A percentile compares a stretch with the other conserved stretches of the same genome.
Conservation (phyloP, 495 filamentous ascomycete genomes). For the Penicillium turbatum region DNA sequence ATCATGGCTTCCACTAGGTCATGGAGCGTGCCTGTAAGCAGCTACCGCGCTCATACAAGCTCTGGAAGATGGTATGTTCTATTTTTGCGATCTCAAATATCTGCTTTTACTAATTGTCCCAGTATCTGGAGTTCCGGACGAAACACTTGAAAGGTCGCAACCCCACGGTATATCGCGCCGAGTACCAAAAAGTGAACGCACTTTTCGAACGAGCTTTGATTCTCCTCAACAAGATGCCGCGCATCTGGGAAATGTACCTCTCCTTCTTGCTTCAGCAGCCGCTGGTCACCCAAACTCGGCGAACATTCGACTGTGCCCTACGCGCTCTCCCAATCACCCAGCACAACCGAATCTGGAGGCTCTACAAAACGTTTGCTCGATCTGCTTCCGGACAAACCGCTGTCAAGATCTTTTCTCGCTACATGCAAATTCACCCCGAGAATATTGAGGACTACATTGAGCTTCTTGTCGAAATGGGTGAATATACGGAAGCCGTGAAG, state of each 20-base stretch:
- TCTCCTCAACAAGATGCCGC: slow-evolving; percentile 97
- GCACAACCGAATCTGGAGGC: slow-evolving; percentile 93
- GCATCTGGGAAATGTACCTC: slow-evolving; percentile 98
- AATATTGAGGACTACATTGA: slow-evolving; percentile 93
- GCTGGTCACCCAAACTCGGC: slow-evolving; percentile 81
- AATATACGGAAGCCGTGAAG: slow-evolving; percentile 89
- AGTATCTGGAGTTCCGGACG: slow-evolving; percentile 85
- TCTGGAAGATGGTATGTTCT: slow-evolving; percentile 86
- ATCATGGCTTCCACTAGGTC: slow-evolving; percentile 26
- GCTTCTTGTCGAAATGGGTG: slow-evolving; percentile 72
- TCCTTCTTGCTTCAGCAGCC: slow-evolving; percentile 87
- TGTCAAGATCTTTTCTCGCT: slow-evolving; percentile 88
- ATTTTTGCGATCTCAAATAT: background rate
- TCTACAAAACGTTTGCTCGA: slow-evolving; percentile 89
- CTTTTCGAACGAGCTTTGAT: slow-evolving; percentile 93
- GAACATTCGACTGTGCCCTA: slow-evolving; percentile 90
- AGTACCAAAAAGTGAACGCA: slow-evolving; percentile 91
- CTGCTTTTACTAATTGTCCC: slow-evolving; percentile 10
- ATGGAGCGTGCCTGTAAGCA: slow-evolving; percentile 88
- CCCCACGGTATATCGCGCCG: slow-evolving; percentile 70
- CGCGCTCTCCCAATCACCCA: slow-evolving; percentile 94
- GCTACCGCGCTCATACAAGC: slow-evolving; percentile 91
- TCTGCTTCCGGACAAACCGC: slow-evolving; percentile 90
- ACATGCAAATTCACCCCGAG: slow-evolving; percentile 97
- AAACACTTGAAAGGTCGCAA: slow-evolving; percentile 83